Evolutionary conservation across 2,329 filamentous ascomycete genomes (phyloP), one percentile per base, ranked within the genome.

Genomic region (Venturiaceae sp.): DNA sequence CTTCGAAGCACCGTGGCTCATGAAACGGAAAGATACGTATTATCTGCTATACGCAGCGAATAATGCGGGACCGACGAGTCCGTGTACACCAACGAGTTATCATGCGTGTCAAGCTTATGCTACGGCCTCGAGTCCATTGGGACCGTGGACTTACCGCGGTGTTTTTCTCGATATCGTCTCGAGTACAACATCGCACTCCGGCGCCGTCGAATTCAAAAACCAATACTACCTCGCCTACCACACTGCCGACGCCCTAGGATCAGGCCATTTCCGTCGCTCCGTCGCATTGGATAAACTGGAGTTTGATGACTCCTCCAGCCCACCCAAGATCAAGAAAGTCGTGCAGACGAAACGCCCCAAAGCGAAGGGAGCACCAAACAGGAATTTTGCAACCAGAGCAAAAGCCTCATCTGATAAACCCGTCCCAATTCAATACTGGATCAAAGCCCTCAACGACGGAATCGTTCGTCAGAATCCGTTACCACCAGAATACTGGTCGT

Each of bases 21-120:
- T 70, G 58, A 72, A 71, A 63, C 66, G 68, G 0, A 64, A 64
- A 1, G 58, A 58, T 4, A 72, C 71, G 0, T 74, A 74, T 62
- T 74, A 74, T 62, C 67, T 74, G 66, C 63, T 74, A 5, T 74
- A 73, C 47, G 71, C 72, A 1, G 72, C 67, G 3, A 74, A 74
- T 60, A 72, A 72, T 58, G 71, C 70, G 1, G 71, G 70, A 2
- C 58, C 66, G 1, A 61, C 66, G 58, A 73, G 70, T 1, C 70
- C 71, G 1, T 73, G 71, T 63, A 72, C 71, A 1, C 71, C 71
- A 5, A 73, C 71, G 1, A 69, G 67, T 11, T 73, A 72, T 60
- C 71, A 73, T 58, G 71, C 71, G 4, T 74, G 71, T 55, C 69
- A 73, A 41, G 70, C 69, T 5, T 72, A 73, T 53, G 71, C 70